These are phyloP conservation scores for Yarrowia deformans DNA, from an alignment of 805 yeast species.

Conservation along the genomic window DNA sequence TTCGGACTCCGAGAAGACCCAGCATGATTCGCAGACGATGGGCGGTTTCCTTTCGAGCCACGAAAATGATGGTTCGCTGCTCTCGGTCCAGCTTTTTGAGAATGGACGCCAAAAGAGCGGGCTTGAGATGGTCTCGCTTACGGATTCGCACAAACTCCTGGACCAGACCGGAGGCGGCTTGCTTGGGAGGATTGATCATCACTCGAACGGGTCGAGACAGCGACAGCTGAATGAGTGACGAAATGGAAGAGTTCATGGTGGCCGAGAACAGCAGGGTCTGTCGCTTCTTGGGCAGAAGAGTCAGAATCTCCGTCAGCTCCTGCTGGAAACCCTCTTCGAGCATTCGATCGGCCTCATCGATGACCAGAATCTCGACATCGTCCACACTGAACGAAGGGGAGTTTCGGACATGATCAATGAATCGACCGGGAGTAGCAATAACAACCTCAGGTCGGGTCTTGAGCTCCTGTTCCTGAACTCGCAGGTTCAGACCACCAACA, in stretches of 20 bases:
- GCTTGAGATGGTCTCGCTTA: constrained; percentile 81
- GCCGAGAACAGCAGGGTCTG: constrained; percentile 96
- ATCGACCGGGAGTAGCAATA: constrained; percentile 98
- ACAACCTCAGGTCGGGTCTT: constrained; percentile 94
- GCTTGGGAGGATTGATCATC: constrained; percentile 96
- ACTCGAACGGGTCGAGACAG: constrained; percentile 89
- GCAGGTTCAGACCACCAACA: constrained; percentile 95
- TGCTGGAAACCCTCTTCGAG: constrained; percentile 98
- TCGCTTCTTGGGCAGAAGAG: constrained; percentile 85
- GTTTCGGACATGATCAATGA: constrained; percentile 94
- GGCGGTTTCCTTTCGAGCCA: constrained; percentile 88
- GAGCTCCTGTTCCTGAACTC: constrained; percentile 95
- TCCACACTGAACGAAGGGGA: constrained; percentile 93
- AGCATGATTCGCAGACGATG: constrained; percentile 86
- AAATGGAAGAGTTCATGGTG: constrained; percentile 94
- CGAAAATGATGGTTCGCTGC: constrained; percentile 85
- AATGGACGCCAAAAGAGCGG: constrained; percentile 79
- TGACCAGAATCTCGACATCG: constrained; percentile 85
- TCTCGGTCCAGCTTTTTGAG: constrained; percentile 72
- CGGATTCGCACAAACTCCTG: constrained; percentile 96
- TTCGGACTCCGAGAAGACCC: constrained; percentile 75
- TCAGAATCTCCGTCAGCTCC: constrained; percentile 88
- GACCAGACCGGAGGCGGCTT: constrained; percentile 85
- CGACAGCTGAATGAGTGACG: constrained; percentile 84
- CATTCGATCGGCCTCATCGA: constrained; percentile 99